Evolutionary conservation across 306 rosid genomes (phyloP).

Genomic region (Vigna hirtella): DNA sequence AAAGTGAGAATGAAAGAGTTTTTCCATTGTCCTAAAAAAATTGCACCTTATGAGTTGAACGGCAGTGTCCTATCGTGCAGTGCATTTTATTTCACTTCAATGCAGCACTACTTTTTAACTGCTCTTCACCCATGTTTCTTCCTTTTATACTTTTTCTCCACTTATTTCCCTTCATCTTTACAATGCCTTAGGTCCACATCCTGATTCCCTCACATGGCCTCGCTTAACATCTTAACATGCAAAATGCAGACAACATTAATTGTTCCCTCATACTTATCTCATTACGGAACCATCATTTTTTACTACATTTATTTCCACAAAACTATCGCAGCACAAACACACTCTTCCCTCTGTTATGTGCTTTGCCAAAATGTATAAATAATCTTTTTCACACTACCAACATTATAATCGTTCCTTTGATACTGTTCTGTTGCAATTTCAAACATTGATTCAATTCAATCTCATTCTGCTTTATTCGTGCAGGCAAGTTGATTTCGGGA

Average conservation of each 20-base stretch:
- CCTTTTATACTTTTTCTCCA: conserved; percentile 52
- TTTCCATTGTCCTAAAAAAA: neutral
- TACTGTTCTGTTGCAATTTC: neutral
- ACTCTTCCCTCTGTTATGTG: neutral
- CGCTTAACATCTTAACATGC: conserved; percentile 1
- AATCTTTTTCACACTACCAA: neutral
- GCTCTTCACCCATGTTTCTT: conserved; percentile 50
- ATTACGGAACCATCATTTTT: neutral
- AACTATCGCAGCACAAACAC: no score
- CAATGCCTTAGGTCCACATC: conserved; percentile 59
- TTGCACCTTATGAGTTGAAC: neutral
- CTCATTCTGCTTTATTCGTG: neutral
- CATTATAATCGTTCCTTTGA: conserved; percentile 24
- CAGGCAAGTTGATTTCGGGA: neutral
- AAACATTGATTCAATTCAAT: conserved; percentile 12
- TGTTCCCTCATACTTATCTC: conserved; percentile 29
- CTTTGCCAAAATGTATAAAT: conserved; percentile 29
- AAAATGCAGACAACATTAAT: conserved; percentile 25
- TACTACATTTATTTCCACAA: neutral
- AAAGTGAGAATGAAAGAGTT: neutral
- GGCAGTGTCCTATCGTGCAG: conserved; percentile 20
- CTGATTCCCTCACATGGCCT: conserved; percentile 46
- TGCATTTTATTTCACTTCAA: conserved; percentile 28
- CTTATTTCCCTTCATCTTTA: conserved; percentile 47
- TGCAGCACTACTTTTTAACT: conserved; percentile 39